Percentiles rank a stretch among this genome's conserved stretches.
phyloP scores from a whole-genome alignment of 352 stramenopile genomes.

The Blastocystis sp. region DNA sequence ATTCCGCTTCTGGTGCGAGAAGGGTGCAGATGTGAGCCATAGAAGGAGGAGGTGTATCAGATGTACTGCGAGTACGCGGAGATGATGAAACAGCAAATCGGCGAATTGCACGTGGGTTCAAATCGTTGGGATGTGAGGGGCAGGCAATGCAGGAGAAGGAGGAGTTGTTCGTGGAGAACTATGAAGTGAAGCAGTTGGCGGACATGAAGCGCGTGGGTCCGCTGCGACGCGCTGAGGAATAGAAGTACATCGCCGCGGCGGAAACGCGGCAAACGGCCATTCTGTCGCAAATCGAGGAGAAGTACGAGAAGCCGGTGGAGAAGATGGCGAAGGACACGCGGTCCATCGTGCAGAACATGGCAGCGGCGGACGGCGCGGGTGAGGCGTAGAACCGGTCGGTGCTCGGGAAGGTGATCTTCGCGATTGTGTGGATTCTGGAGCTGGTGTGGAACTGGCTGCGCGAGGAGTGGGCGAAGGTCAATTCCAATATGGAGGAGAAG shows the following conservation, averaged over 20 bases:
- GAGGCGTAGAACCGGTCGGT: conserved; percentile 18
- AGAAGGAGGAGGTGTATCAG: background rate
- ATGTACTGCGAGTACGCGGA: conserved; percentile 14
- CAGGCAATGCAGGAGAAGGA: conserved; percentile 14
- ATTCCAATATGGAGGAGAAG: background rate
- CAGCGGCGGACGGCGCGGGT: background rate
- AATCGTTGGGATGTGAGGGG: background rate
- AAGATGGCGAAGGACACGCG: conserved; percentile 14
- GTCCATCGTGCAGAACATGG: conserved; percentile 1
- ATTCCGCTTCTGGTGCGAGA: background rate
- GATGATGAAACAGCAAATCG: conserved; percentile 21
- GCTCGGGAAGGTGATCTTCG: conserved; percentile 5
- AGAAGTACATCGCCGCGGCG: background rate
- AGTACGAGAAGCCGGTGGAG: conserved; percentile 21
- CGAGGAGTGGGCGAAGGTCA: background rate
- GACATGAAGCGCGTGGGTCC: background rate
- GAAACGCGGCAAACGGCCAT: conserved; percentile 12
- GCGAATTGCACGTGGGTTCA: background rate
- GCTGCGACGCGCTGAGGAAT: background rate
- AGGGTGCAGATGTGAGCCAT: background rate
- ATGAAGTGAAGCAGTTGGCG: background rate
- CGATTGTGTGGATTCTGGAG: conserved; percentile 34
- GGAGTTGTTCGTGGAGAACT: background rate
- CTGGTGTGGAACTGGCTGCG: conserved; percentile 30
- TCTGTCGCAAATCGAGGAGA: conserved; percentile 31